A percentile compares a stretch with the other conserved stretches of the same genome.
These are phyloP conservation scores for Dioscorea alata DNA, from an alignment of 106 monocot genomes.

Conservation along the genomic window DNA sequence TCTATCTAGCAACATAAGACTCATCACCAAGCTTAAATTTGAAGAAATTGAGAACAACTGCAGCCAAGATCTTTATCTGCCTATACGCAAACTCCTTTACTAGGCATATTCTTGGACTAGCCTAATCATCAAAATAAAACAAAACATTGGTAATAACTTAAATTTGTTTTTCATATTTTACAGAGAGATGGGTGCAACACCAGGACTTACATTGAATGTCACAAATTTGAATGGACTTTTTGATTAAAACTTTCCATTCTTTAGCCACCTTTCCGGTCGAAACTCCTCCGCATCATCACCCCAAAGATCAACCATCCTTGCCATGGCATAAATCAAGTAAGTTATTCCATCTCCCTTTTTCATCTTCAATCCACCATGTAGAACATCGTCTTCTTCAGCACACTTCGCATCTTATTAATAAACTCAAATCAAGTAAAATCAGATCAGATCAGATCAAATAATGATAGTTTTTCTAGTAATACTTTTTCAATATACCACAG, in stretches of 20 bases:
- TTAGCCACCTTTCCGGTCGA: constrained; percentile 34
- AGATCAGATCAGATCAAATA: too few relatives aligned
- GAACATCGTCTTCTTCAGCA: constrained; percentile 29
- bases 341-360: constrained; percentile 36
- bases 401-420: constrained; percentile 15
- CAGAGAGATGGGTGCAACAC: neutral
- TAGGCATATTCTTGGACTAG: constrained; percentile 43
- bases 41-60: constrained; percentile 43
- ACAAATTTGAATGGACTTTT: constrained; percentile 42
- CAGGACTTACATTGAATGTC: constrained; percentile 22
- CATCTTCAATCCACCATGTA: constrained; percentile 38
- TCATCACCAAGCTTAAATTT: constrained; percentile 38
- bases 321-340: constrained; percentile 36
- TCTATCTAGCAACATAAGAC: constrained; percentile 11
- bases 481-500: constrained; percentile 18
- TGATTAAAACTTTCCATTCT: constrained; percentile 19
- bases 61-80: constrained; percentile 65
- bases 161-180: neutral
- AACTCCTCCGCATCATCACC: constrained; percentile 45
- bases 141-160: neutral
- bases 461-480: neutral
- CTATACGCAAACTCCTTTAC: constrained; percentile 62
- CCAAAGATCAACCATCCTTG: constrained; percentile 39
- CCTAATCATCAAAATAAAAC: constrained; percentile 17
- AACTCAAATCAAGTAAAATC: neutral